phyloP scores from a whole-genome alignment of 441 rosid genomes.

The Lagerstroemia fauriei region DNA sequence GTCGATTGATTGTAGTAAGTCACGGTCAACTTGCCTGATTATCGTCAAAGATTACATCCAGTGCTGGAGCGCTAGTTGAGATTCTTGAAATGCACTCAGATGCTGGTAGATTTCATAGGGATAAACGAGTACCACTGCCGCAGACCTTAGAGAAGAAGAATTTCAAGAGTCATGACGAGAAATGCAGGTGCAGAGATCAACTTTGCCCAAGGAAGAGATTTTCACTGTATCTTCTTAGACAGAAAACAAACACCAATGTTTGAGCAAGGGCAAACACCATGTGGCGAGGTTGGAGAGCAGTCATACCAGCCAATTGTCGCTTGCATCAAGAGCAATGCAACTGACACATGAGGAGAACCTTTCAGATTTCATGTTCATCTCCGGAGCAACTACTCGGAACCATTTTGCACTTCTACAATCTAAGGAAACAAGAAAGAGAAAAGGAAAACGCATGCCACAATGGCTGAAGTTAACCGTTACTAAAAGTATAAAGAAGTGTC shows the following conservation, averaged over 20 bases:
- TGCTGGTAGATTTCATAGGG: constrained; percentile 84
- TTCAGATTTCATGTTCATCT: constrained; percentile 48
- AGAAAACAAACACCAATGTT: neutral
- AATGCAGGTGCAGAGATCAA: neutral
- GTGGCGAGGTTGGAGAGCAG: neutral
- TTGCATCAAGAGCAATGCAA: constrained; percentile 82
- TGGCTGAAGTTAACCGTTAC: neutral
- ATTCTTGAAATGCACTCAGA: constrained; percentile 74
- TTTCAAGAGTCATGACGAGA: neutral
- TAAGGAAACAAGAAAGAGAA: constrained; percentile 29
- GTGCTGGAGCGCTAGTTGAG: constrained; percentile 48
- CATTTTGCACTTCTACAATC: constrained; percentile 93
- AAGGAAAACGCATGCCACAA: neutral
- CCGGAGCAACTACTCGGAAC: constrained; percentile 56
- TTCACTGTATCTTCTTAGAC: neutral
- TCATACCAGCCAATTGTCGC: constrained; percentile 95
- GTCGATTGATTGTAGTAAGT: neutral
- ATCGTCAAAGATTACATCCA: constrained; percentile 73
- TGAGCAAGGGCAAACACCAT: constrained; percentile 12
- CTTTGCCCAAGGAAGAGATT: neutral
- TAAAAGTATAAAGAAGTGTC: neutral
- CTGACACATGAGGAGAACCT: constrained; percentile 50
- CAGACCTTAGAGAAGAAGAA: constrained; percentile 50
- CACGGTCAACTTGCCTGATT: constrained; percentile 56
- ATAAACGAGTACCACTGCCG: constrained; percentile 63